Percentiles rank a stretch among this genome's conserved stretches.
Evolutionary conservation across 169 alveolate species (phyloP).

Genomic region (Eimeria sp.): DNA sequence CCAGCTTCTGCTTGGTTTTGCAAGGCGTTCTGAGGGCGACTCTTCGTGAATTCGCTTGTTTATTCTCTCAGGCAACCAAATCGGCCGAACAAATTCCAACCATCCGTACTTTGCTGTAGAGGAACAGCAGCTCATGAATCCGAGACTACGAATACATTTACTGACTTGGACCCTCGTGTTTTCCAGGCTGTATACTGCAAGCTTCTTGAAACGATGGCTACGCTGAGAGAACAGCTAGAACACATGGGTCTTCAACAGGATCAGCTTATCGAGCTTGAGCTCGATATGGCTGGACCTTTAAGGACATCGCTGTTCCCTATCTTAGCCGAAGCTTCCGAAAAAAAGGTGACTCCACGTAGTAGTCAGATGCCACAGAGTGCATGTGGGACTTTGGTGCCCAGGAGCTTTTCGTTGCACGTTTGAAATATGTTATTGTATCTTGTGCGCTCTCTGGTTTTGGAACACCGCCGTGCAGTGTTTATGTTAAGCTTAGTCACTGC

Average conservation of each 20-base stretch:
- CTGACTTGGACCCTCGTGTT: slow-evolving; percentile 77
- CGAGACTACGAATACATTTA: not conserved
- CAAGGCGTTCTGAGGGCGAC: not conserved
- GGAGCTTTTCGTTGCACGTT: not conserved
- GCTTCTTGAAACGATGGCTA: slow-evolving; percentile 53
- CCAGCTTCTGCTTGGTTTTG: not conserved
- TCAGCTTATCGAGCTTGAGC: slow-evolving; percentile 23
- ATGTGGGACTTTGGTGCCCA: not conserved
- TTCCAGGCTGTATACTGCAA: slow-evolving; percentile 72
- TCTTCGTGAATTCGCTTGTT: not conserved
- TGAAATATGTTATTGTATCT: not conserved
- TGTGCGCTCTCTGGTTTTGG: not conserved
- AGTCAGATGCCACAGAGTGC: not conserved
- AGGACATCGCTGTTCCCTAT: slow-evolving; percentile 12
- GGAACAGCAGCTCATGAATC: slow-evolving; percentile 12
- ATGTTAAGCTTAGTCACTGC: not conserved
- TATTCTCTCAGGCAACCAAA: slow-evolving; percentile 8
- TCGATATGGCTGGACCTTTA: slow-evolving; percentile 45
- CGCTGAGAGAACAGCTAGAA: not conserved
- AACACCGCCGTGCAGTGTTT: not conserved
- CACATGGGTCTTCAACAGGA: slow-evolving; percentile 38
- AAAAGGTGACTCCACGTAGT: slow-evolving; percentile 13
- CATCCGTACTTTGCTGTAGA: slow-evolving; percentile 40
- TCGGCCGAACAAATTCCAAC: slow-evolving; percentile 23
- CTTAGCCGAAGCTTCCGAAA: slow-evolving; percentile 48